These are phyloP conservation scores for Erodium chrysanthum DNA, from an alignment of 441 rosid genomes.

Conservation along the genomic window DNA sequence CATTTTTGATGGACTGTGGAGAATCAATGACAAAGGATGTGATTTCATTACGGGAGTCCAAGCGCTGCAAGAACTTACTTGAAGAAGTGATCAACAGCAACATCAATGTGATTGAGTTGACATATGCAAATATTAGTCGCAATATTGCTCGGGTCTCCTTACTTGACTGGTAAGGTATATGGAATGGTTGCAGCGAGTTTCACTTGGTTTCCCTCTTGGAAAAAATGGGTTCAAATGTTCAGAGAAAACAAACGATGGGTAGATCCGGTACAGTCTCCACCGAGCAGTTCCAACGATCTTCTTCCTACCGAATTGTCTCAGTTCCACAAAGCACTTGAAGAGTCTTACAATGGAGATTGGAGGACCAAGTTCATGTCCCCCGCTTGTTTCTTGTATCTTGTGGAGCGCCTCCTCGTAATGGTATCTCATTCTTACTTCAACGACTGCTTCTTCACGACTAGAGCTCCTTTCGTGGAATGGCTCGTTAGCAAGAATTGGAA, in stretches of 20 bases:
- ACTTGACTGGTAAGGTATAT: neutral
- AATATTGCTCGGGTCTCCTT: neutral
- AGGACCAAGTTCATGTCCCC: neutral
- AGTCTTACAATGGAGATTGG: neutral
- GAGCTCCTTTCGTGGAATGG: constrained; percentile 7
- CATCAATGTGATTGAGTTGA: neutral
- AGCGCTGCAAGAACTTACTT: neutral
- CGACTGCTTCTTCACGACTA: neutral
- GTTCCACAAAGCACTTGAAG: neutral
- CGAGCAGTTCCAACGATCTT: neutral
- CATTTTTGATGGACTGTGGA: constrained; percentile 7
- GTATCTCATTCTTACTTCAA: neutral
- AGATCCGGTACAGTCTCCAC: neutral
- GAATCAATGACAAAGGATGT: neutral
- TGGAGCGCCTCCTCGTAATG: neutral
- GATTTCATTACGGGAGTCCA: constrained; percentile 1
- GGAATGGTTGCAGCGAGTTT: neutral
- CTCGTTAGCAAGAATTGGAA: neutral
- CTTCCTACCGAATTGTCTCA: neutral
- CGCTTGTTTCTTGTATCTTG: neutral
- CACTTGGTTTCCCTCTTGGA: neutral
- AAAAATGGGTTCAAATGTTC: neutral
- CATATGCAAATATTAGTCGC: neutral
- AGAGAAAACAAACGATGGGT: neutral
- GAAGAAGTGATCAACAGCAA: neutral